Evolutionary conservation across 257 asterid genomes (phyloP).

Genomic region (Primulina huaijiensis): DNA sequence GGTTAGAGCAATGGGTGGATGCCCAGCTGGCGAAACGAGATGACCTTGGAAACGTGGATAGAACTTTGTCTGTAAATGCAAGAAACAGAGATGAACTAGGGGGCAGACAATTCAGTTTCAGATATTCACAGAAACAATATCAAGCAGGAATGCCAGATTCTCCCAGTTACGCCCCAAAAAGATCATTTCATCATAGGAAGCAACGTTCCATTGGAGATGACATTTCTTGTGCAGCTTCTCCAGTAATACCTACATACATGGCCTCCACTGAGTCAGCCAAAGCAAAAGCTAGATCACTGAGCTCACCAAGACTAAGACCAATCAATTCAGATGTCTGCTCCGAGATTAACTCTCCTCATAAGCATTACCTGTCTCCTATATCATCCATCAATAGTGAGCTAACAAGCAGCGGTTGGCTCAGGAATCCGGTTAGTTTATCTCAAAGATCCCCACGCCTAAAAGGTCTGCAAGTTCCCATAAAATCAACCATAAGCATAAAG

Average conservation of each 20-base stretch:
- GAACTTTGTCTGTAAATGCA: constrained; percentile 33
- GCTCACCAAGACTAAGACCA: constrained; percentile 83
- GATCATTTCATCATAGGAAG: constrained; percentile 66
- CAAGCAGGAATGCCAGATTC: constrained; percentile 46
- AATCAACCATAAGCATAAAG: constrained; percentile 44
- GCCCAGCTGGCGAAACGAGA: constrained; percentile 69
- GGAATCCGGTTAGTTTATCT: constrained; percentile 38
- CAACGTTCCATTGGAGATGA: constrained; percentile 67
- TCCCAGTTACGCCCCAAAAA: constrained; percentile 40
- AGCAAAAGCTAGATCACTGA: constrained; percentile 75
- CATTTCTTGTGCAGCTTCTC: constrained; percentile 44
- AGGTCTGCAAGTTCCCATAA: constrained; percentile 53
- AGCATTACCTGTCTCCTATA: constrained; percentile 76
- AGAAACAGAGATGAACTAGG: constrained; percentile 47
- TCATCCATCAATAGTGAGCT: constrained; percentile 83
- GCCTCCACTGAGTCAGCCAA: constrained; percentile 86
- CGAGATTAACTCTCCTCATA: constrained; percentile 73
- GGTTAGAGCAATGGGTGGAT: constrained; percentile 94
- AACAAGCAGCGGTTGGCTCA: constrained; percentile 58
- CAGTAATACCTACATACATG: constrained; percentile 80
- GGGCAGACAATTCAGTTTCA: constrained; percentile 29
- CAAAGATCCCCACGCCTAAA: constrained; percentile 70
- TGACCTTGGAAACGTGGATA: constrained; percentile 34
- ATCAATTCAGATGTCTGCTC: constrained; percentile 66
- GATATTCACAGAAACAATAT: constrained; percentile 38